Conservation (phyloP, 805 yeast genomes). For the Kurtzmaniella cleridarum region DNA sequence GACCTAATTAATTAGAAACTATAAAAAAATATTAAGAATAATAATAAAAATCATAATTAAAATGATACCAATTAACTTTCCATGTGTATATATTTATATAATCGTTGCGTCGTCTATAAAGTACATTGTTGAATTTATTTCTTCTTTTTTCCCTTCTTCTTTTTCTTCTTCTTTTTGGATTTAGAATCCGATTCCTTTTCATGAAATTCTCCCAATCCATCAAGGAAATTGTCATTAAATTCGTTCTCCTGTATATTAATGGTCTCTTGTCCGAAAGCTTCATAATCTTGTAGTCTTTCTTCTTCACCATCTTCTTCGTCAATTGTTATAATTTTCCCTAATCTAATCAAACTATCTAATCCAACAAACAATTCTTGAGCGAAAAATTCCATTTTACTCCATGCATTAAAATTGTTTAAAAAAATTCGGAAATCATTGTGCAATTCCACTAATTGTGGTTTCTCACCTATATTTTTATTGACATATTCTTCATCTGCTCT, state of each 20-base stretch:
- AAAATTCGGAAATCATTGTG: constrained; percentile 20
- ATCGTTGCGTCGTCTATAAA: background rate
- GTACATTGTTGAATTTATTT: constrained; percentile 12
- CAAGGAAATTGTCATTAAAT: constrained; percentile 24
- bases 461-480: background rate
- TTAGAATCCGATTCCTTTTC: constrained; percentile 7
- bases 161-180: constrained; percentile 15
- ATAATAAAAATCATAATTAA: too few relatives aligned
- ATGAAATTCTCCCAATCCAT: constrained; percentile 19
- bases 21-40: too few relatives aligned
- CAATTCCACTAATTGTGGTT: constrained; percentile 6
- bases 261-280: background rate
- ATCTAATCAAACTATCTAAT: constrained; percentile 14
- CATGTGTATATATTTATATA: background rate
- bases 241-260: constrained; percentile 10
- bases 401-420: constrained; percentile 23
- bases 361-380: constrained; percentile 21
- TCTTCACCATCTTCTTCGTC: background rate
- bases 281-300: constrained; percentile 3
- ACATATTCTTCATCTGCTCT: constrained; percentile 1
- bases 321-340: background rate
- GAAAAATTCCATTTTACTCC: constrained; percentile 25
- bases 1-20: too few relatives aligned
- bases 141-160: constrained; percentile 24
- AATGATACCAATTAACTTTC: too few relatives aligned